Evolutionary conservation across 495 filamentous ascomycete genomes (phyloP).

Genomic region (Aspergillus sparsus): DNA sequence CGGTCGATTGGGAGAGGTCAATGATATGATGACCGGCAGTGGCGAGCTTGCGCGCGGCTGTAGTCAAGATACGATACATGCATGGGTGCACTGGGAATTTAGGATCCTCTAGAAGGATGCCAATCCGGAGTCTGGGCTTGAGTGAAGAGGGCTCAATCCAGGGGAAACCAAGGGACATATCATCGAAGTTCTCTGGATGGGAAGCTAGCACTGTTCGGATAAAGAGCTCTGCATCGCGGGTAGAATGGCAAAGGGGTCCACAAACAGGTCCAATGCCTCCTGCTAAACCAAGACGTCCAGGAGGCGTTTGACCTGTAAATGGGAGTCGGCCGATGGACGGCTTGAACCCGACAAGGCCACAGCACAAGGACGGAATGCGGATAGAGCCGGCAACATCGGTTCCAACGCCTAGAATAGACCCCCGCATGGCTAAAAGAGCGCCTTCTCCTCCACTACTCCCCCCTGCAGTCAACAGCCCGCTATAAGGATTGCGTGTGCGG

Average conservation of each 20-base stretch:
- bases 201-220: slow-evolving; percentile 20
- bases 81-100: slow-evolving; percentile 55
- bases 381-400: slow-evolving; percentile 67
- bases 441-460: slow-evolving; percentile 66
- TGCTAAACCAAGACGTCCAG: slow-evolving; percentile 47
- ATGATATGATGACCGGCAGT: slow-evolving; percentile 48
- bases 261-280: slow-evolving; percentile 30
- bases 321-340: slow-evolving; percentile 61
- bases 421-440: slow-evolving; percentile 57
- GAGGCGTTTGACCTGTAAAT: slow-evolving; percentile 31
- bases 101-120: slow-evolving; percentile 55
- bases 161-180: slow-evolving; percentile 21
- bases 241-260: slow-evolving; percentile 46
- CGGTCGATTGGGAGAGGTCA: slow-evolving; percentile 22
- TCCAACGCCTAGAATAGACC: slow-evolving; percentile 62
- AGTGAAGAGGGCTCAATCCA: slow-evolving; percentile 19
- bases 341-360: slow-evolving; percentile 61
- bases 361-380: slow-evolving; percentile 60
- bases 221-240: slow-evolving; percentile 33
- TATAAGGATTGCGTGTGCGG: slow-evolving; percentile 55
- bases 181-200: slow-evolving; percentile 23
- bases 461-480: slow-evolving; percentile 51
- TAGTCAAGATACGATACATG: slow-evolving; percentile 47
- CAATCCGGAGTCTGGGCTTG: slow-evolving; percentile 41
- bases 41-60: slow-evolving; percentile 40